Percentiles rank a stretch among this genome's conserved stretches.
phyloP scores from a whole-genome alignment of 2,329 filamentous ascomycete species.

The Diaporthe sp. region DNA sequence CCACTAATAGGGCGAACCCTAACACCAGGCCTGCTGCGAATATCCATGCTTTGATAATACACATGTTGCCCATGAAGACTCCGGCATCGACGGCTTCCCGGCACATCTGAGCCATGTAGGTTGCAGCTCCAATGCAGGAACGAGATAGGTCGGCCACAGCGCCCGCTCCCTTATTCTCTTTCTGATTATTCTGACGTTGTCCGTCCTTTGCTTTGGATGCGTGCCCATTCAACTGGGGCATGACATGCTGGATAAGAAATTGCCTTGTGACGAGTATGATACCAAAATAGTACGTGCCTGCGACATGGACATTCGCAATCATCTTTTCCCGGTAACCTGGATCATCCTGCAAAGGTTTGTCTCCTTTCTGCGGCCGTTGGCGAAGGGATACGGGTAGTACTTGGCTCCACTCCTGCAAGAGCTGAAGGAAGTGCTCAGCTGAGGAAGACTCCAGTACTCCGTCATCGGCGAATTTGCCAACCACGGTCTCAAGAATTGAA shows the following conservation, averaged over 20 bases:
- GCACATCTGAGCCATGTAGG: slow-evolving; percentile 44
- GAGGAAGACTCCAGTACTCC: slow-evolving; percentile 30
- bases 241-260: slow-evolving; percentile 42
- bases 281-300: slow-evolving; percentile 45
- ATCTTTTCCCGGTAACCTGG: slow-evolving; percentile 33
- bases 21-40: slow-evolving; percentile 41
- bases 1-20: slow-evolving; percentile 40
- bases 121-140: slow-evolving; percentile 44
- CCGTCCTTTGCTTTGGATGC: neutral
- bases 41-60: slow-evolving; percentile 41
- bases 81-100: slow-evolving; percentile 41
- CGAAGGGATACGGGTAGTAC: slow-evolving; percentile 32
- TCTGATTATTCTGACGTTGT: neutral
- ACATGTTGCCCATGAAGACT: slow-evolving; percentile 43
- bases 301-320: slow-evolving; percentile 43
- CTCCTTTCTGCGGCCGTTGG: slow-evolving; percentile 26
- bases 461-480: slow-evolving; percentile 32
- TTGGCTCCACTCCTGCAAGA: slow-evolving; percentile 36
- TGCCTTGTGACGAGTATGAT: slow-evolving; percentile 44
- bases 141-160: slow-evolving; percentile 40
- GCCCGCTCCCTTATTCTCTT: neutral
- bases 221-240: slow-evolving; percentile 32
- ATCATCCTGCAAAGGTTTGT: neutral
- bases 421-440: slow-evolving; percentile 32
- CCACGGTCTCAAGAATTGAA: slow-evolving; percentile 35